These are phyloP conservation scores for Colletotrichum liaoningense DNA, from an alignment of 2,329 filamentous ascomycete genomes.

Conservation along the genomic window DNA sequence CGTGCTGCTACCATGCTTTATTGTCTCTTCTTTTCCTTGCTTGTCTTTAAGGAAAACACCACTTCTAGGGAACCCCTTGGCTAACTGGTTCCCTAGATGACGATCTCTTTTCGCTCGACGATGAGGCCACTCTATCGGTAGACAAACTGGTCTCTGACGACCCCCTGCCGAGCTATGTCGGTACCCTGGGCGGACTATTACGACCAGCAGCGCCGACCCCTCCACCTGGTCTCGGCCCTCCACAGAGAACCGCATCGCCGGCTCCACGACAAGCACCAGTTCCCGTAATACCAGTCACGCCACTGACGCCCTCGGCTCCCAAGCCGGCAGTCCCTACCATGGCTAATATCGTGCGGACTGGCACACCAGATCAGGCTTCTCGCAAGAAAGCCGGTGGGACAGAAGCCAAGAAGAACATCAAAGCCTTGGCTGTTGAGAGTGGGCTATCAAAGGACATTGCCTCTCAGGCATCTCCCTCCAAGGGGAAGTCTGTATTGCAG, in stretches of 20 bases:
- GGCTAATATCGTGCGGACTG: slow-evolving; percentile 31
- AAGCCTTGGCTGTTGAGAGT: slow-evolving; percentile 57
- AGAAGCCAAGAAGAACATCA: slow-evolving; percentile 56
- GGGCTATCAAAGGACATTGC: slow-evolving; percentile 60
- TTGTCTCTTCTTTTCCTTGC: slow-evolving; percentile 39
- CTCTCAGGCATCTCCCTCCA: slow-evolving; percentile 47
- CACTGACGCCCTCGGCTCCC: slow-evolving; percentile 8
- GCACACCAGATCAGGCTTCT: slow-evolving; percentile 49
- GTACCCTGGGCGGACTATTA: neutral
- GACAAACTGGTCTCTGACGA: slow-evolving; percentile 77
- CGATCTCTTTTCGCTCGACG: slow-evolving; percentile 65
- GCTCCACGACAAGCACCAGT: slow-evolving; percentile 36
- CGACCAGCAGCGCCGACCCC: slow-evolving; percentile 19
- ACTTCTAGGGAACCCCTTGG: slow-evolving; percentile 39
- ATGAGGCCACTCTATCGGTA: slow-evolving; percentile 72
- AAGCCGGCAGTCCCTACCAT: slow-evolving; percentile 41
- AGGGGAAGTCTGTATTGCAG: slow-evolving; percentile 52
- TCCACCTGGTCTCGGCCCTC: slow-evolving; percentile 59
- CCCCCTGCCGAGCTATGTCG: slow-evolving; percentile 34
- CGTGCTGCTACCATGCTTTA: slow-evolving; percentile 37
- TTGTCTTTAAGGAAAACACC: slow-evolving; percentile 26
- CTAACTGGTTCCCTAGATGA: slow-evolving; percentile 69
- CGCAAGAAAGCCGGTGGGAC: slow-evolving; percentile 43
- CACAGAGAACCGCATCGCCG: slow-evolving; percentile 51
- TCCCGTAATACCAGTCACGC: slow-evolving; percentile 33